A percentile compares a stretch with the other conserved stretches of the same genome.
Evolutionary conservation across 2,329 filamentous ascomycete species (phyloP).

Genomic region (Calonectria pteridis): DNA sequence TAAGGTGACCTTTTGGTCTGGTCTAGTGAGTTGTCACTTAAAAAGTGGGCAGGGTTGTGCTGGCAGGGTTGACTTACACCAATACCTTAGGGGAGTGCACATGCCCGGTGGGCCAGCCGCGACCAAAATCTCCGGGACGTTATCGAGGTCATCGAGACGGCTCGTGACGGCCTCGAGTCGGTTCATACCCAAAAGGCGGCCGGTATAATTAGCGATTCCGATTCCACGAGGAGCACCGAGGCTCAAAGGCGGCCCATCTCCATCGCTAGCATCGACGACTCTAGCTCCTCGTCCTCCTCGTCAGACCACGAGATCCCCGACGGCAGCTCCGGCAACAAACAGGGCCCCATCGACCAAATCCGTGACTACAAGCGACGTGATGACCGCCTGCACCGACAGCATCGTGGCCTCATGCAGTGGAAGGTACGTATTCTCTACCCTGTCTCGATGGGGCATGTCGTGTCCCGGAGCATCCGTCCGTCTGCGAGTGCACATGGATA

Average conservation of each 20-base stretch:
- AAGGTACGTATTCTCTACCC: slow-evolving; percentile 47
- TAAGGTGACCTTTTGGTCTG: slow-evolving; percentile 51
- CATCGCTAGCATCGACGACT: slow-evolving; percentile 40
- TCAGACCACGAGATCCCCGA: slow-evolving; percentile 51
- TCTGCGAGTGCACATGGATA: neutral
- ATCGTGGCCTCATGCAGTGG: slow-evolving; percentile 82
- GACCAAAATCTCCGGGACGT: slow-evolving; percentile 52
- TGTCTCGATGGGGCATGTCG: neutral
- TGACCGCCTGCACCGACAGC: slow-evolving; percentile 72
- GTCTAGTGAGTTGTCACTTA: slow-evolving; percentile 46
- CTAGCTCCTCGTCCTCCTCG: slow-evolving; percentile 47
- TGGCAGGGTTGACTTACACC: slow-evolving; percentile 18
- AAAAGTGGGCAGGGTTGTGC: neutral
- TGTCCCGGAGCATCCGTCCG: slow-evolving; percentile 1
- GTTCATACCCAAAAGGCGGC: slow-evolving; percentile 51
- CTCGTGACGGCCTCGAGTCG: slow-evolving; percentile 50
- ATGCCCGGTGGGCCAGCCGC: slow-evolving; percentile 51
- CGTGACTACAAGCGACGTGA: slow-evolving; percentile 72
- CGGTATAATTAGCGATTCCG: slow-evolving; percentile 50
- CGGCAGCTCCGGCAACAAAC: slow-evolving; percentile 53
- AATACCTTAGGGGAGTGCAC: slow-evolving; percentile 48
- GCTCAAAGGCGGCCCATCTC: slow-evolving; percentile 27
- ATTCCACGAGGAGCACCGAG: slow-evolving; percentile 23
- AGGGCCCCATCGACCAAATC: slow-evolving; percentile 62
- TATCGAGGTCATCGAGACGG: slow-evolving; percentile 62